Evolutionary conservation across 1,284 basidiomycete species (phyloP), one percentile per base, ranked within the genome.

Genomic region (Coriolopsis trogii): DNA sequence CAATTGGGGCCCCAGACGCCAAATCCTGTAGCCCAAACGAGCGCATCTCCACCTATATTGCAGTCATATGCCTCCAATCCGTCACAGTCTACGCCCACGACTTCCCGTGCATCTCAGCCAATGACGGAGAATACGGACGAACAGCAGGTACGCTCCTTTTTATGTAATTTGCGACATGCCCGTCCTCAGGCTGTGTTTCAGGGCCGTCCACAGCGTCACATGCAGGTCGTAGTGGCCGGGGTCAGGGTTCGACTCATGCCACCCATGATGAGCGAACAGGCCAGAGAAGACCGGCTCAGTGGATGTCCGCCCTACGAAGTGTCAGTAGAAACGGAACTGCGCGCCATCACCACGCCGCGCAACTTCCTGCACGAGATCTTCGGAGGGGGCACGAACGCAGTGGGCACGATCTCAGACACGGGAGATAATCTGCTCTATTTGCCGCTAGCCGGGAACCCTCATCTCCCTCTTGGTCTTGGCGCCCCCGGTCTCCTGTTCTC

Each of bases 391-490:
- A n/a, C 40, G 5, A 45, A 51, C 12, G 21, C 24, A 7, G 24
- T 60, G 2, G 58, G 40, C 31, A 55, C 60, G 8, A n/a, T 24
- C 25, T 20, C 33, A 2, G 45, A 58, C 30, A 33, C 33, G 9
- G 28, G 16, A 5, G 46, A 55, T 10, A 23, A 52, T 16, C 53
- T 63, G 34, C 20, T 63, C n/a, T 62, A 46, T 44, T 49, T 55
- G 12, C 53, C 30, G 12, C 46, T 55, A 16, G 28, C 31, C 9
- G 49, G 38, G 30, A 49, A 63, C 26, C 63, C 64, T 7, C 38
- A 62, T n/a, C 49, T 58, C 2, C 62, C 64, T 5, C 20, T 15
- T n/a, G 25, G 41, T 12, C 49, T 59, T 4, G 62, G 64, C 3
- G 26, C 42, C 28, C 53, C 57, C 2, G 63, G 63, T 0, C 38